Base-by-base conservation (phyloP, 805 yeast species). In the Tetrapisispora iriomotensis region DNA sequence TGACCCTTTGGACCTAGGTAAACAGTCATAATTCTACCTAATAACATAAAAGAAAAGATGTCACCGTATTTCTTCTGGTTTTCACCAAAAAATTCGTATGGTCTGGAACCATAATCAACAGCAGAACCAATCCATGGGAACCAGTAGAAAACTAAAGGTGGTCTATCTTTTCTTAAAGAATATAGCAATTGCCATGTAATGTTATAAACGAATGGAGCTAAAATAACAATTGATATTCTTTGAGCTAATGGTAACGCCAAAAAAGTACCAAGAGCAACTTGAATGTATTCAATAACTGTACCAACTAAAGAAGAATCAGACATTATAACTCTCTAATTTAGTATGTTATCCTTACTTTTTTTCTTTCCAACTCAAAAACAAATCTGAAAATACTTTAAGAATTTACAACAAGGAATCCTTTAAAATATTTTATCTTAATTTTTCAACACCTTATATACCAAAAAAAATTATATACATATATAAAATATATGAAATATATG, bases 1-100 rank as follows among this genome's bases (percentile, higher is more conserved):
- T 92, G 96, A 49, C 98, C 98, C 65, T 84, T 84, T 51, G 97
- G 96, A 36, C 97, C 98, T 53, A 92, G 68, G 58, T 85, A 87
- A 41, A 92, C 98, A 6, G 96, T 88, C 95, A 90, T 86, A 29
- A 78, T 81, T 56, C 76, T 82, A 40, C 98, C 98, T 50, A 92
- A 70, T 60, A 92, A 63, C 46, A 88, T 74, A 56, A 92, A 92
- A 20, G 96, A 79, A 58, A 87, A 92, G 37, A 86, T 84, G 61
- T 92, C 96, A 47, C 98, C 98, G 55, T 90, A 76, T 60, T 86
- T 81, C 49, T 70, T 58, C 49, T 87, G 83, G 62, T 88, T 81
- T 29, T 70, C 67, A 46, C 74, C 81, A 54, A 92, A 92, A 61
- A 92, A 92, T 43, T 77, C 84, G 60, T 88, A 92, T 14, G 98